Evolutionary conservation across 768 basidiomycete species (phyloP), one percentile per base, ranked within the genome.

Genomic region (Rhodotorula kratochvilovae): DNA sequence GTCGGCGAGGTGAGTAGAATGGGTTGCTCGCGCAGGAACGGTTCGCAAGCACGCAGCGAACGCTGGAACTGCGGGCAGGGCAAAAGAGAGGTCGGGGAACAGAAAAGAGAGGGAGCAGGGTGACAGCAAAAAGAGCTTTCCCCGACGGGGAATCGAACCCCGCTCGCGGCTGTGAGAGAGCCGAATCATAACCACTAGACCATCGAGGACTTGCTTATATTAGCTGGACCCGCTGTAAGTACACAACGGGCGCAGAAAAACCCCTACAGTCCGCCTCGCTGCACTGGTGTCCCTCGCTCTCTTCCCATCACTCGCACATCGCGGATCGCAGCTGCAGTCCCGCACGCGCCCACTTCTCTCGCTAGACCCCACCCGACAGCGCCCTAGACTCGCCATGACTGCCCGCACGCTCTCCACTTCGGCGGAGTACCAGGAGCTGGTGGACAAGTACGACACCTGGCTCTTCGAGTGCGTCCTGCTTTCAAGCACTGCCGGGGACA

Each of bases 381-480:
- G 31, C 21, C 55, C 29, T 42, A 12, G 27, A 25, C 58, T 4
- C 36, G 45, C 51, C 33, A 67, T 58, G 65, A 17, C 67, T 0
- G 31, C 68, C 17, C 64, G 56, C 57, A 67, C 65, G 0, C 68
- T 76, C 33, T 25, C n/a, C 5, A 25, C 67, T 2, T 10, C 3
- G 1, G 42, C 64, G 29, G 73, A 77, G 33, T 72, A 50, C 61
- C 23, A 69, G 31, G 23, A 55, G 27, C 59, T 77, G 5, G 56
- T 77, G 25, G 76, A 76, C 36, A 23, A 35, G 29, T 67, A 74
- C 65, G 77, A 78, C 62, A 62, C 50, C 39, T 76, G 68, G 36
- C 71, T 78, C 15, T 77, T 77, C 66, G 76, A 76, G 61, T 77
- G 63, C 43, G 77, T 36, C 27, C 42, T 23, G 39, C 60, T 42